Evolutionary conservation across 2,329 filamentous ascomycete genomes (phyloP).

Genomic region (Diaporthe capsici): DNA sequence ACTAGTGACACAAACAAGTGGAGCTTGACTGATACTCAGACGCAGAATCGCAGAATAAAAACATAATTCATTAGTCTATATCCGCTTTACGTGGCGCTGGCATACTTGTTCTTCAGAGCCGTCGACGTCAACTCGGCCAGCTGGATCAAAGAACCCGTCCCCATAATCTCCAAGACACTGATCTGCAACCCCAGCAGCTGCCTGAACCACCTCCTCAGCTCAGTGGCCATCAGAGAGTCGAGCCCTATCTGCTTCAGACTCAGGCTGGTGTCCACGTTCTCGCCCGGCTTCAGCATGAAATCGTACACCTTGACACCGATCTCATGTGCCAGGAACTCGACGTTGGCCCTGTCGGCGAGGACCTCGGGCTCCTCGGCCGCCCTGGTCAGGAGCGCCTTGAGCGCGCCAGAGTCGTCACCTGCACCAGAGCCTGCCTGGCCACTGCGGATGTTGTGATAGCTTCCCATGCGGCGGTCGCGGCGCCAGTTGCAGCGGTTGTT

Average conservation of each 20-base stretch:
- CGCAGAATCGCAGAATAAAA: background rate
- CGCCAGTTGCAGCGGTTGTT: slow-evolving; percentile 7
- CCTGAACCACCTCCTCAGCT: slow-evolving; percentile 7
- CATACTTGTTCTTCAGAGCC: background rate
- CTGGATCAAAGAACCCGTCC: background rate
- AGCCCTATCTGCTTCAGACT: background rate
- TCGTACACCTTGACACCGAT: slow-evolving; percentile 12
- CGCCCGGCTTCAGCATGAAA: background rate
- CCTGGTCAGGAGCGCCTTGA: background rate
- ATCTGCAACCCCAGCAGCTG: background rate
- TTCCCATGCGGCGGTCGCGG: background rate
- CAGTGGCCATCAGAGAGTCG: slow-evolving; percentile 10
- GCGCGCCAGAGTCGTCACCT: background rate
- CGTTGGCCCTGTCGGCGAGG: background rate
- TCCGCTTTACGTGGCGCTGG: background rate
- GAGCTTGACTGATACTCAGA: too few relatives aligned
- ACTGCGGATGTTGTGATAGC: background rate
- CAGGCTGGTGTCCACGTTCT: slow-evolving; percentile 3
- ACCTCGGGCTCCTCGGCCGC: background rate
- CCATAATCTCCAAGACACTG: background rate
- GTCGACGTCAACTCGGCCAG: background rate
- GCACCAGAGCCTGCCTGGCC: background rate
- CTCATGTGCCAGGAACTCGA: background rate
- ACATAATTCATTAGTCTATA: background rate
- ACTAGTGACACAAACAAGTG: too few relatives aligned